Percentiles rank a stretch among this genome's conserved stretches.
phyloP scores from a whole-genome alignment of 1,284 basidiomycete genomes.

The Ceratobasidium sp. region DNA sequence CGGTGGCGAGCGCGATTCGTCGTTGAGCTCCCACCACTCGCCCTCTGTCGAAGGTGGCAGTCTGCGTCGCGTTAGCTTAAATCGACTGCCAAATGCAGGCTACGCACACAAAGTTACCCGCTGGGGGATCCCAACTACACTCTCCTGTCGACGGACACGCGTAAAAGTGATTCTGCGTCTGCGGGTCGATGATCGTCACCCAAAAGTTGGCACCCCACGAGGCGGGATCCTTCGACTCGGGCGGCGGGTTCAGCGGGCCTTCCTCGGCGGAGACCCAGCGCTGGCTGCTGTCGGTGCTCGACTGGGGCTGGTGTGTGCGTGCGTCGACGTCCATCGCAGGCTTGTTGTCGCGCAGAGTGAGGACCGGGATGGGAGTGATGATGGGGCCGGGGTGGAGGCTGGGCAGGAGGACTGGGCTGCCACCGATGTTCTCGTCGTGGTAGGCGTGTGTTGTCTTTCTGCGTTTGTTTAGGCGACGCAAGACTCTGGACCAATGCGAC shows the following conservation, averaged over 20 bases:
- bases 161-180: constrained; percentile 87
- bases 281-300: constrained; percentile 29
- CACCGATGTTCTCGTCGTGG: background rate
- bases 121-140: constrained; percentile 91
- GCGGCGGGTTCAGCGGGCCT: background rate
- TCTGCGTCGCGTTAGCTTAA: constrained; percentile 55
- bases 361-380: constrained; percentile 5
- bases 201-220: constrained; percentile 85
- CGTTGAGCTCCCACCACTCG: constrained; percentile 95
- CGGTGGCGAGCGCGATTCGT: constrained; percentile 75
- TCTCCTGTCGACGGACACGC: constrained; percentile 92
- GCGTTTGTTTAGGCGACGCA: constrained; percentile 24
- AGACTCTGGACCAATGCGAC: constrained; percentile 19
- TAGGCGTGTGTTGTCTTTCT: constrained; percentile 21
- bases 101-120: constrained; percentile 86
- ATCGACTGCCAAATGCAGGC: too few relatives aligned
- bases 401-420: background rate
- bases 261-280: constrained; percentile 33
- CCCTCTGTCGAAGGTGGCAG: constrained; percentile 85
- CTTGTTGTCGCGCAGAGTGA: background rate
- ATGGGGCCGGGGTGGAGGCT: constrained; percentile 1
- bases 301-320: constrained; percentile 9
- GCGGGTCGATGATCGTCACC: constrained; percentile 83
- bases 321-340: background rate
- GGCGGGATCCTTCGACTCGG: constrained; percentile 10